Evolutionary conservation across 1,139 yeast species (phyloP).

Genomic region (Suhomyces bokatorum): DNA sequence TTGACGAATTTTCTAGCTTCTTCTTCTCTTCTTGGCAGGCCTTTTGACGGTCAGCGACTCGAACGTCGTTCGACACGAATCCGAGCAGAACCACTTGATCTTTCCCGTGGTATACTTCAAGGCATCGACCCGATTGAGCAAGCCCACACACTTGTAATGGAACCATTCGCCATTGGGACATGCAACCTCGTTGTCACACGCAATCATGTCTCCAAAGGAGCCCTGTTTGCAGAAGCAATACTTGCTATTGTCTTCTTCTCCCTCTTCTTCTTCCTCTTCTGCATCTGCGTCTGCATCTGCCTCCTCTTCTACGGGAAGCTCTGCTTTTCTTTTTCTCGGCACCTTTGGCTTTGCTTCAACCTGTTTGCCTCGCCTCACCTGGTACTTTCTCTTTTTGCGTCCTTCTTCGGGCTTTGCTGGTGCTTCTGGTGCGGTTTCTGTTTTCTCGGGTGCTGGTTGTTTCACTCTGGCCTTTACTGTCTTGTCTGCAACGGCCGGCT

Average conservation of each 20-base stretch:
- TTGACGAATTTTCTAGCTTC: too few relatives aligned
- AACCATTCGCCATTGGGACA: slow-evolving; percentile 54
- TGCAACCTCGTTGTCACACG: slow-evolving; percentile 42
- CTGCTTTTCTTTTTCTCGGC: too few relatives aligned
- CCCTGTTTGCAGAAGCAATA: slow-evolving; percentile 49
- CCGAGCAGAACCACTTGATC: slow-evolving; percentile 46
- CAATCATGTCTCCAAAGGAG: slow-evolving; percentile 50
- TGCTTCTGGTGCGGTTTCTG: background rate
- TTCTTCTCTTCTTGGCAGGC: slow-evolving; percentile 20
- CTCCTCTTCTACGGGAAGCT: too few relatives aligned
- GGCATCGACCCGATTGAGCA: slow-evolving; percentile 42
- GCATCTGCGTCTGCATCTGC: background rate
- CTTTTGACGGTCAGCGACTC: slow-evolving; percentile 16
- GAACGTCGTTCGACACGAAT: slow-evolving; percentile 28
- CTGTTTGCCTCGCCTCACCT: too few relatives aligned
- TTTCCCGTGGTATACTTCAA: slow-evolving; percentile 39
- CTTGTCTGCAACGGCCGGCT: background rate
- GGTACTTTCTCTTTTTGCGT: background rate
- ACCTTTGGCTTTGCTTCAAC: too few relatives aligned
- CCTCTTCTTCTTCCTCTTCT: slow-evolving; percentile 4
- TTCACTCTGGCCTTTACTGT: slow-evolving; percentile 1
- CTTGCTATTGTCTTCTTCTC: slow-evolving; percentile 23
- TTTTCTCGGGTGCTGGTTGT: background rate
- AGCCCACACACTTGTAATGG: slow-evolving; percentile 50
- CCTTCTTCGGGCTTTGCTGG: too few relatives aligned